Base-by-base conservation (phyloP, 2,329 filamentous ascomycete genomes). In the Pseudocercospora cruenta region DNA sequence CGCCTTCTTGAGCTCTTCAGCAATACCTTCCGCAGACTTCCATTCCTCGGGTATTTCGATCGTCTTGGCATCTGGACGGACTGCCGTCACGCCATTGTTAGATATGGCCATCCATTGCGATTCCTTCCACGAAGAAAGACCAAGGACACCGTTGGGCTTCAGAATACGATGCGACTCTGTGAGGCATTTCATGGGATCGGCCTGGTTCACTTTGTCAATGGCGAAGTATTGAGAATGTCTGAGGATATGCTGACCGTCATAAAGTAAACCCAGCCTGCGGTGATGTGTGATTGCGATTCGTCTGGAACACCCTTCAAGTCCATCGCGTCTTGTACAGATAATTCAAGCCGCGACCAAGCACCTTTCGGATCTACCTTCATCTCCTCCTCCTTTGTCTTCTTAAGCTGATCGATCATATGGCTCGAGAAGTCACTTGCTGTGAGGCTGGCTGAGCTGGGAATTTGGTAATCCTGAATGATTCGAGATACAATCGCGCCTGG, bases 201-300 rank as follows among this genome's bases (percentile, higher is more conserved):
- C 22, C 51, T 55, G 16, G 9, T n/a, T 36, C 28, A 59, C 49
- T 67, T 54, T n/a, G 28, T 62, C 22, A 73, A 28, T 16, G 63
- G 36, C 39, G 12, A 43, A 69, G 47, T 70, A 14, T 28, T 3
- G 2, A 31, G 2, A n/a, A 5, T 24, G 24, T 69, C 12, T 57
- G 60, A 21, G 68, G 16, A 72, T 66, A 1, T 69, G 64, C 51
- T 10, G 12, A 55, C 51, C 10, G 70, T 72, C 70, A 77, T 72
- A 69, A 77, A 77, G 59, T 73, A 77, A 1, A 77, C 74, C 67
- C 68, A 69, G n/a, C 75, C 74, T 14, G 76, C 76, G 2, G 72
- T 69, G 16, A 77, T 70, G 60, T 77, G 76, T 39, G 72, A 74
- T 45, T 69, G 58, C 10, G 69, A 73, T 1, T 39, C 69, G 36